Evolutionary conservation across 192 early-diverging fungal genomes (phyloP).

Genomic region (Backusella tarrabulga): DNA sequence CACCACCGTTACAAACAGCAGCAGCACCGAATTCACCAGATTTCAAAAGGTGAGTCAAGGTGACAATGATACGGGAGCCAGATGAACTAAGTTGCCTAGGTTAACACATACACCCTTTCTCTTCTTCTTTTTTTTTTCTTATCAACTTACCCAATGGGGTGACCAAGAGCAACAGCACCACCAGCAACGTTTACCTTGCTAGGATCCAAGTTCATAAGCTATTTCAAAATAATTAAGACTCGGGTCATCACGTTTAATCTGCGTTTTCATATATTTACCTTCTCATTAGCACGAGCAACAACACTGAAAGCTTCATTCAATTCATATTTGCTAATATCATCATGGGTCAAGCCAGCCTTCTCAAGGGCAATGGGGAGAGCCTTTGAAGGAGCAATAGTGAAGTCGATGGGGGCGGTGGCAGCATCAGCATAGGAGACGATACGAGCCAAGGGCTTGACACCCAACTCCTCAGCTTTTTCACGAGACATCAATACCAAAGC

Average conservation of each 20-base stretch:
- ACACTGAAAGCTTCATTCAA: slow-evolving; percentile 98
- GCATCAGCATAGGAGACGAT: slow-evolving; percentile 92
- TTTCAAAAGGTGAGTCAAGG: slow-evolving; percentile 79
- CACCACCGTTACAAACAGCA: slow-evolving; percentile 84
- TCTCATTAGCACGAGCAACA: slow-evolving; percentile 87
- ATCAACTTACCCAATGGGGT: slow-evolving; percentile 66
- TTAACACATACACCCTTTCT: not conserved
- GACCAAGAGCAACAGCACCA: slow-evolving; percentile 79
- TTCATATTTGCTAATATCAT: slow-evolving; percentile 92
- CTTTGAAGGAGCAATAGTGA: slow-evolving; percentile 91
- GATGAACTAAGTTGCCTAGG: slow-evolving; percentile 46
- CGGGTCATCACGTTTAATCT: not conserved
- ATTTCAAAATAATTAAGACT: no score
- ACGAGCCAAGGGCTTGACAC: slow-evolving; percentile 84
- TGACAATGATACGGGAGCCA: slow-evolving; percentile 80
- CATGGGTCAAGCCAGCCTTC: slow-evolving; percentile 74
- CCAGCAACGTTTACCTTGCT: slow-evolving; percentile 76
- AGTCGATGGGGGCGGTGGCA: slow-evolving; percentile 85
- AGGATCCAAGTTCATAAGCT: slow-evolving; percentile 70
- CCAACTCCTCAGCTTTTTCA: slow-evolving; percentile 68
- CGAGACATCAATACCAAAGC: slow-evolving; percentile 85
- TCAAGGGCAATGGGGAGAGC: slow-evolving; percentile 92
- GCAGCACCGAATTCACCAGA: slow-evolving; percentile 79
- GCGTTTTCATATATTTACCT: slow-evolving; percentile 31
- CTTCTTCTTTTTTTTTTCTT: no score